These are phyloP conservation scores for Panicum hallii DNA, from an alignment of 202 grass and related monocot genomes.

Conservation along the genomic window DNA sequence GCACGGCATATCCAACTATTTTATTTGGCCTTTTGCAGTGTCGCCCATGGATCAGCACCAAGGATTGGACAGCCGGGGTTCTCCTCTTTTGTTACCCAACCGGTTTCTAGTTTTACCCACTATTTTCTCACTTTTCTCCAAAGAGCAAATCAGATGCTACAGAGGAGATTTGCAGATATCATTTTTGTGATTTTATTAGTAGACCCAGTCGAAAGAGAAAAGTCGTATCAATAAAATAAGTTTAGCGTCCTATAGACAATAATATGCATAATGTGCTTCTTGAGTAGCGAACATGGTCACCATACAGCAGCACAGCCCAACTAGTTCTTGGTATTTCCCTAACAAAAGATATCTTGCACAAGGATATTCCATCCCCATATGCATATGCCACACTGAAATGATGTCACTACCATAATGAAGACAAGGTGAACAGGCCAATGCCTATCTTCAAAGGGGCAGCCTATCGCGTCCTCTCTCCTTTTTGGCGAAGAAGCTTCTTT, in stretches of 20 bases:
- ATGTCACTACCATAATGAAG: constrained; percentile 28
- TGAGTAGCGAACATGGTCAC: background rate
- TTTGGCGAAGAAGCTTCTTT: background rate
- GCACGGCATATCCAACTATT: constrained; percentile 49
- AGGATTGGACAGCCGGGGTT: background rate
- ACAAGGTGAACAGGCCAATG: constrained; percentile 20
- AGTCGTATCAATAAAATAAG: background rate
- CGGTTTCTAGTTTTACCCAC: background rate
- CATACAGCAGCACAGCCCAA: background rate
- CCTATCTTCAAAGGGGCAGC: background rate
- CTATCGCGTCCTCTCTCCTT: background rate
- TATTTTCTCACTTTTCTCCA: background rate
- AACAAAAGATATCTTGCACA: constrained; percentile 33
- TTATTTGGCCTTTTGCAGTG: constrained; percentile 5
- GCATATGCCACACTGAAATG: constrained; percentile 49
- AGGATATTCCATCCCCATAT: constrained; percentile 42
- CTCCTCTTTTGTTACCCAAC: too few relatives aligned
- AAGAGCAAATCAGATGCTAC: background rate
- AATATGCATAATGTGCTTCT: background rate
- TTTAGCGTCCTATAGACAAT: too few relatives aligned
- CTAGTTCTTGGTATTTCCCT: background rate
- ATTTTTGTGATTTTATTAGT: background rate
- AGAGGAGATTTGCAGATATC: background rate
- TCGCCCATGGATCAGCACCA: background rate
- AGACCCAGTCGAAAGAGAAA: background rate